These are phyloP conservation scores for Camelina sativa DNA, from an alignment of 345 rosid genomes.

Conservation along the genomic window DNA sequence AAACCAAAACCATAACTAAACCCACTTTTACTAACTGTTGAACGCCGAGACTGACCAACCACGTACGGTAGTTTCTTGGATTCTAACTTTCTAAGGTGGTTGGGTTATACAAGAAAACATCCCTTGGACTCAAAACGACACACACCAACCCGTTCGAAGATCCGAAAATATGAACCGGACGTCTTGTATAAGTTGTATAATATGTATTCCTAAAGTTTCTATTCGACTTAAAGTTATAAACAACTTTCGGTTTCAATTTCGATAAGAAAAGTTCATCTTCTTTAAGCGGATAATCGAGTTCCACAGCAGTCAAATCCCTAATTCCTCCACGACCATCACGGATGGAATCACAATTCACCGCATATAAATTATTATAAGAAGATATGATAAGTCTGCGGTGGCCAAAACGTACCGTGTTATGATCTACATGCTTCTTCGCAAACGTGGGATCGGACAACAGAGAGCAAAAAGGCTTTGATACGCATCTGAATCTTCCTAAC, in stretches of 20 bases:
- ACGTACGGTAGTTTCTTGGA: constrained; percentile 31
- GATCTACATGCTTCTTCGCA: not conserved
- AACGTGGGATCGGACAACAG: not conserved
- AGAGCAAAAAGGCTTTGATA: not conserved
- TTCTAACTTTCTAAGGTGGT: constrained; percentile 45
- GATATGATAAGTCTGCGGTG: not conserved
- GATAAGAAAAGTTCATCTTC: not conserved
- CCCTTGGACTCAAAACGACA: not conserved
- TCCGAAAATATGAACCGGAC: constrained; percentile 22
- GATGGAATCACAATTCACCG: not conserved
- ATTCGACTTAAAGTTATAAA: no score
- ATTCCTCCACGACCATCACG: not conserved
- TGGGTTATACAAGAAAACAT: constrained; percentile 37
- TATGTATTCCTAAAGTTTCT: no score
- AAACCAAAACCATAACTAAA: constrained; percentile 42
- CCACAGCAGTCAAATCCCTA: constrained; percentile 19
- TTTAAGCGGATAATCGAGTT: not conserved
- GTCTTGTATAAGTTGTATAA: not conserved
- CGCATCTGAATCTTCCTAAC: not conserved
- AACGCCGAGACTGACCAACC: no score
- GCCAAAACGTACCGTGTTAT: not conserved
- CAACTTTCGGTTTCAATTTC: not conserved
- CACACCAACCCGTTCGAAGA: constrained; percentile 48
- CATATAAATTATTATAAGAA: not conserved
- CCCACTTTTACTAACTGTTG: not conserved